Base-by-base conservation (phyloP, 768 basidiomycete species). In the Serendipita sp. region DNA sequence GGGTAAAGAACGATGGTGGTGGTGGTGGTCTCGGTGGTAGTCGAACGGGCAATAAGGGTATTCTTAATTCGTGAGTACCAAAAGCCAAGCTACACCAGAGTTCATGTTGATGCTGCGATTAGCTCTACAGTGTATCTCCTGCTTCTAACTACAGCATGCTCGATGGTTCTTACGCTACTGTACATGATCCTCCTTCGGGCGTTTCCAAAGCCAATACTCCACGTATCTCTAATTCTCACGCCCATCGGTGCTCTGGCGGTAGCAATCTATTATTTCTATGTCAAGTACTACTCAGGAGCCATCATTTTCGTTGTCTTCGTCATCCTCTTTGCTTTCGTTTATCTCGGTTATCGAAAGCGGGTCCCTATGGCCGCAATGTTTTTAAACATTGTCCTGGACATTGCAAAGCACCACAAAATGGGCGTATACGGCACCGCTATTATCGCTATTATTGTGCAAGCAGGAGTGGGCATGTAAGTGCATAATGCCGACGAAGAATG, bases 261-360 rank as follows among this genome's bases (percentile, higher is more conserved):
- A 60, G 55, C 55, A 11, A 31, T 33, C 4, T 87, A 85, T 69
- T 86, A 81, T 29, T 68, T 86, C 84, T 87, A 68, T 63, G 83
- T 74, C 43, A 16, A 16, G 18, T 16, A 36, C 16, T 55, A 11
- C 46, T 45, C 87, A 55, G 88, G 86, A 6, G 89, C 90, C 2
- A 87, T 91, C 69, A 84, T 91, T 65, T 90, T 90, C 76, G 86
- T 87, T 1, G 73, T 91, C 64, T 85, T 92, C 65, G 87, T 89
- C 0, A 66, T 91, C 33, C 71, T 92, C 63, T 89, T 87, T 1
- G 71, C 91, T 5, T 70, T 91, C 13, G 80, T 84, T 31, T 91
- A 91, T 75, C 88, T 78, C 67, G 88, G 83, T 18, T 85, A 81
- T 70, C 77, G 78, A 64, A 79, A 79, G 6, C 84, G 88, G 34